phyloP scores from a whole-genome alignment of 1,139 yeast genomes.

The Pichia sp. region DNA sequence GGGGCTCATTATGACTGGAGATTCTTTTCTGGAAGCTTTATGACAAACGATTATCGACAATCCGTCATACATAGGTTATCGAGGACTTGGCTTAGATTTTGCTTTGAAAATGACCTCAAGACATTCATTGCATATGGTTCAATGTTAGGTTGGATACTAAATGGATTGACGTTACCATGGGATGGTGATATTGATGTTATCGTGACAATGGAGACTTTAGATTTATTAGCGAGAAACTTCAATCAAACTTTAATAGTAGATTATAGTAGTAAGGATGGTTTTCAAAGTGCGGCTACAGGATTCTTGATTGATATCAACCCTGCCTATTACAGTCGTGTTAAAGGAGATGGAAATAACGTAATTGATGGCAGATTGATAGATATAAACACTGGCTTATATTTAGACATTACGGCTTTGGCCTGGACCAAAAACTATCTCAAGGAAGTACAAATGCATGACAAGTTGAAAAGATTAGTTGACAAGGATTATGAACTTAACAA shows the following conservation, averaged over 20 bases:
- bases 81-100: constrained; percentile 52
- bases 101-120: constrained; percentile 38
- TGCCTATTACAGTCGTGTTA: constrained; percentile 34
- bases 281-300: constrained; percentile 37
- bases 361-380: constrained; percentile 64
- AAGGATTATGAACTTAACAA: constrained; percentile 34
- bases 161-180: constrained; percentile 59
- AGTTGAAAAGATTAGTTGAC: constrained; percentile 35
- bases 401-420: constrained; percentile 54
- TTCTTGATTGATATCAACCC: constrained; percentile 50
- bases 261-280: constrained; percentile 29
- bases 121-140: constrained; percentile 65
- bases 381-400: constrained; percentile 49
- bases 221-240: constrained; percentile 38
- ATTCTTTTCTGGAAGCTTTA: constrained; percentile 32
- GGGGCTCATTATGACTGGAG: constrained; percentile 43
- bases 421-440: constrained; percentile 33
- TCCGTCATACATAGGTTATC: constrained; percentile 44
- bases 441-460: constrained; percentile 21
- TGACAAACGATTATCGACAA: constrained; percentile 34
- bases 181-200: constrained; percentile 60
- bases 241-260: constrained; percentile 51
- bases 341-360: constrained; percentile 43
- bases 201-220: constrained; percentile 42
- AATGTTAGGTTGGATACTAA: constrained; percentile 57